phyloP scores from a whole-genome alignment of 1,284 basidiomycete genomes.

The Cryptococcus sp. region DNA sequence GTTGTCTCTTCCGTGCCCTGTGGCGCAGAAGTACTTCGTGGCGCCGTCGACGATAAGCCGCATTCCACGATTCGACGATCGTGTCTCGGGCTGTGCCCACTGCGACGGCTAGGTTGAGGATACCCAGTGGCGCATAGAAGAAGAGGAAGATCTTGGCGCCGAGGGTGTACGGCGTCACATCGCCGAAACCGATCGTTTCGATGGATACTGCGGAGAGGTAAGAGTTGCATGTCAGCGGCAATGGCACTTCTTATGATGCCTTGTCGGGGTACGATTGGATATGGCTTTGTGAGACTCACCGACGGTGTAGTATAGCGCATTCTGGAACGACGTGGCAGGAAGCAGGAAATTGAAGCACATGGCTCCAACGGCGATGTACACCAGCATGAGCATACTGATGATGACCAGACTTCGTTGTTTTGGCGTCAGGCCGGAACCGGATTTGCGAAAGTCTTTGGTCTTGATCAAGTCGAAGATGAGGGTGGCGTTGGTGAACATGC shows the following conservation, averaged over 20 bases:
- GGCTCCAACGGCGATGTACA: conserved; percentile 71
- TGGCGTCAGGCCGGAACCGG: conserved; percentile 69
- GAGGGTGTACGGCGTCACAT: conserved; percentile 30
- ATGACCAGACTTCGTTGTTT: conserved; percentile 77
- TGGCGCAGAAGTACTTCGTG: conserved; percentile 20
- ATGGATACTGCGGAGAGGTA: conserved; percentile 20
- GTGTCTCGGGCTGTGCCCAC: conserved; percentile 27
- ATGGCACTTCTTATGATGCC: too few species aligned
- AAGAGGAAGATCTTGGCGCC: conserved; percentile 30
- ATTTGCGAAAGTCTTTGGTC: conserved; percentile 67
- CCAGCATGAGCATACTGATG: conserved; percentile 70
- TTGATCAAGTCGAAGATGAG: conserved; percentile 65
- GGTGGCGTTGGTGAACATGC: conserved; percentile 68
- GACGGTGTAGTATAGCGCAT: conserved; percentile 55
- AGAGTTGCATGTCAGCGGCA: too few species aligned
- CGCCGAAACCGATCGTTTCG: conserved; percentile 41
- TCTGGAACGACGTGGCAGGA: conserved; percentile 62
- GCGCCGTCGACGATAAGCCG: conserved; percentile 24
- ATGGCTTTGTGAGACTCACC: too few species aligned
- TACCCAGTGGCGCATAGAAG: conserved; percentile 43
- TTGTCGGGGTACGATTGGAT: too few species aligned
- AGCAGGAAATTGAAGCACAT: conserved; percentile 65
- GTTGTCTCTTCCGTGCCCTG: conserved; percentile 19
- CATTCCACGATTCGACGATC: conserved; percentile 28
- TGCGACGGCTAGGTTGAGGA: conserved; percentile 36